Conservation (phyloP, 768 basidiomycete species). For the Pleurotus djamor region DNA sequence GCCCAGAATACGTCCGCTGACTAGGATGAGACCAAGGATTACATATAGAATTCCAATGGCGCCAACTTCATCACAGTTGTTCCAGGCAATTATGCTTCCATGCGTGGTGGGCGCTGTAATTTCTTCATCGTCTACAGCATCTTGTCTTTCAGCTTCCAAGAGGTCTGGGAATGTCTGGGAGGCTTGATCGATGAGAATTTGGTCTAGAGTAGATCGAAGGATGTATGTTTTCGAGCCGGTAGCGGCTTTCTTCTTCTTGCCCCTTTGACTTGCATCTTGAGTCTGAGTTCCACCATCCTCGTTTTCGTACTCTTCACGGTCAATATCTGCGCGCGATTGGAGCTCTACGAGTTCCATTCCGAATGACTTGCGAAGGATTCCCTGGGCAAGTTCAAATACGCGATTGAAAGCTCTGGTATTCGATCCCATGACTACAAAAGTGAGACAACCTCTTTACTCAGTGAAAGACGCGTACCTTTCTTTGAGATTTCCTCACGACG, state of each 20-base stretch:
- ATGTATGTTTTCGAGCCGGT: constrained; percentile 79
- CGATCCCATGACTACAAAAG: constrained; percentile 28
- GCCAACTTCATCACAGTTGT: constrained; percentile 61
- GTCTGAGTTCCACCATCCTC: constrained; percentile 40
- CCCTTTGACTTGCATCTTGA: constrained; percentile 37
- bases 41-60: constrained; percentile 76
- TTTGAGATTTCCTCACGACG: constrained; percentile 85
- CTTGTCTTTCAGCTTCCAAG: constrained; percentile 42
- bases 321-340: constrained; percentile 54
- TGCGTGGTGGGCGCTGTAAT: constrained; percentile 39
- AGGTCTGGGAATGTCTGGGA: constrained; percentile 53
- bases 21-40: constrained; percentile 82
- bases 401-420: constrained; percentile 57
- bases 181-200: constrained; percentile 59
- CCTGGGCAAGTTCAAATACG: constrained; percentile 65
- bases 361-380: constrained; percentile 59
- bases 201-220: constrained; percentile 71
- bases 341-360: constrained; percentile 88
- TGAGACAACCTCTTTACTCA: not conserved
- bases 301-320: constrained; percentile 33
- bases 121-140: constrained; percentile 39
- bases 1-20: constrained; percentile 67
- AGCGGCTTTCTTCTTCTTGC: constrained; percentile 63
- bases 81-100: constrained; percentile 78
- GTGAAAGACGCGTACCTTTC: constrained; percentile 48